phyloP scores from a whole-genome alignment of 2,329 filamentous ascomycete genomes.

The Ophiobolus disseminans region DNA sequence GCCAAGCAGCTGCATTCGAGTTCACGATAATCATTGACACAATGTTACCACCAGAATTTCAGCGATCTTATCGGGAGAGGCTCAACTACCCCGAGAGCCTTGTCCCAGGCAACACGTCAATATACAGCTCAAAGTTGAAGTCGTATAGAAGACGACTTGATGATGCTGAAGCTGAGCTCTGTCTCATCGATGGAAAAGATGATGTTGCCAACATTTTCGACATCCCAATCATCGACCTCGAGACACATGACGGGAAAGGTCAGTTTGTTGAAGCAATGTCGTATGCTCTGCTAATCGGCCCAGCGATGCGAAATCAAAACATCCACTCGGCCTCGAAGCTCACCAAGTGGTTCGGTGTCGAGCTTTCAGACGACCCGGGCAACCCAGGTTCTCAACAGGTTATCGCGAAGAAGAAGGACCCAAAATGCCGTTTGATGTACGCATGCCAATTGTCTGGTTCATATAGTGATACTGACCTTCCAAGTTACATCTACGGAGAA shows the following conservation, averaged over 20 bases:
- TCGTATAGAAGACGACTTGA: slow-evolving; percentile 20
- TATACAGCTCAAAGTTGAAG: slow-evolving; percentile 18
- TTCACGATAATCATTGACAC: not conserved
- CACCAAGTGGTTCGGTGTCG: slow-evolving; percentile 15
- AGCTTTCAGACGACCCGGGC: not conserved
- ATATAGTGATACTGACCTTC: not conserved
- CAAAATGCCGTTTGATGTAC: slow-evolving; percentile 35
- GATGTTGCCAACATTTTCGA: slow-evolving; percentile 15
- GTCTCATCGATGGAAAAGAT: slow-evolving; percentile 9
- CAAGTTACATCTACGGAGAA: slow-evolving; percentile 28
- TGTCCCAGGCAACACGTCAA: slow-evolving; percentile 8
- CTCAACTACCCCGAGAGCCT: slow-evolving; percentile 22
- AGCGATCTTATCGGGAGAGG: slow-evolving; percentile 11
- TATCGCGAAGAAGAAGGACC: slow-evolving; percentile 18
- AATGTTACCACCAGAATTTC: slow-evolving; percentile 7
- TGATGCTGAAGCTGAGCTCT: slow-evolving; percentile 14
- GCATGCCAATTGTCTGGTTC: not conserved
- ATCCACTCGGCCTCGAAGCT: slow-evolving; percentile 17
- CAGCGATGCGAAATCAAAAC: slow-evolving; percentile 14
- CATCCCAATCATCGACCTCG: slow-evolving; percentile 20
- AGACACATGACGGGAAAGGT: slow-evolving; percentile 18
- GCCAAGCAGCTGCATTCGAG: not conserved
- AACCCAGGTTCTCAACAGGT: slow-evolving; percentile 4
- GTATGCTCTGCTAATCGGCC: not conserved
- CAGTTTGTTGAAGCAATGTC: not conserved